Conservation (phyloP, 2,329 filamentous ascomycete genomes). For the Venturia carpophila region DNA sequence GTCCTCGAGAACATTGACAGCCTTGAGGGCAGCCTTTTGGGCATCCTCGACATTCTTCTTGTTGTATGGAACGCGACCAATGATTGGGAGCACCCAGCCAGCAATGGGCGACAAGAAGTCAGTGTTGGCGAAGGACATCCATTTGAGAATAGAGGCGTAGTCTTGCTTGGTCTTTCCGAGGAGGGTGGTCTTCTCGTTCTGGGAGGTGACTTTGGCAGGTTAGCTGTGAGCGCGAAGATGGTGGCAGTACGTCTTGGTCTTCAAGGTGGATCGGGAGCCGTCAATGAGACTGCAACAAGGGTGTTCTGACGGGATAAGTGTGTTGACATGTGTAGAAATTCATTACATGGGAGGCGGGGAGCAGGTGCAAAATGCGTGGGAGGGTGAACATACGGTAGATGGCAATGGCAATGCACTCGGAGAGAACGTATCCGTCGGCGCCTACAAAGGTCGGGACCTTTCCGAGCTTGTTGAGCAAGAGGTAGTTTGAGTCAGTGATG, state of each 20-base stretch:
- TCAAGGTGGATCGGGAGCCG: constrained; percentile 60
- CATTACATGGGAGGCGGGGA: constrained; percentile 17
- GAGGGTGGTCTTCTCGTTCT: constrained; percentile 99
- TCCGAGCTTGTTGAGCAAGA: constrained; percentile 76
- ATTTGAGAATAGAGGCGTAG: constrained; percentile 95
- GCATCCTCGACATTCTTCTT: constrained; percentile 91
- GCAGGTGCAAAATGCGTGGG: not conserved
- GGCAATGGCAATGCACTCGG: constrained; percentile 87
- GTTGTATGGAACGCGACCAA: constrained; percentile 82
- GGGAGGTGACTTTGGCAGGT: constrained; percentile 71
- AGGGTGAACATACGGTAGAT: constrained; percentile 76
- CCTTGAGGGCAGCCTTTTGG: constrained; percentile 60
- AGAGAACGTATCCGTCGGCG: constrained; percentile 81
- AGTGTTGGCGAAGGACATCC: constrained; percentile 93
- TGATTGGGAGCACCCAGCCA: constrained; percentile 78
- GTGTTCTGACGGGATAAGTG: constrained; percentile 99
- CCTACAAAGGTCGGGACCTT: constrained; percentile 92
- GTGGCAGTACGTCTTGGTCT: constrained; percentile 17
- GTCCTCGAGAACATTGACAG: constrained; percentile 66
- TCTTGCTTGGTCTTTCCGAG: constrained; percentile 99
- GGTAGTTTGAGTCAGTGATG: constrained; percentile 65
- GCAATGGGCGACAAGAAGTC: constrained; percentile 70
- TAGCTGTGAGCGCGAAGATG: constrained; percentile 23
- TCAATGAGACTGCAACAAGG: constrained; percentile 79
- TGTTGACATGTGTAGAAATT: constrained; percentile 29